Percentiles rank a stretch among this genome's conserved stretches.
phyloP scores from a whole-genome alignment of 2,329 filamentous ascomycete species.

The Dactylella cylindrospora region DNA sequence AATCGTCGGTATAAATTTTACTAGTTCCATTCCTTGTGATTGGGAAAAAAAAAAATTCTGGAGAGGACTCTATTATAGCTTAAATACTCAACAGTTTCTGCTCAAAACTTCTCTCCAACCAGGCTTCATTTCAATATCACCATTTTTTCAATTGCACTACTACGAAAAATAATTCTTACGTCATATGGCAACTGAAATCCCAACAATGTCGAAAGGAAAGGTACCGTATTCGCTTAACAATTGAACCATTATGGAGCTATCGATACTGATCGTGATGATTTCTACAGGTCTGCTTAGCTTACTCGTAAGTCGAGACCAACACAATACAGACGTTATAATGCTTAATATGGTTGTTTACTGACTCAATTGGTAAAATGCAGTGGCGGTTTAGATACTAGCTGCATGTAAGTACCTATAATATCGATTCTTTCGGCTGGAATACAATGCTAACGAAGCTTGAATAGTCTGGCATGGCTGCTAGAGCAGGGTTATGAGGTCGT shows the following conservation, averaged over 20 bases:
- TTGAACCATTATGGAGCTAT: not conserved
- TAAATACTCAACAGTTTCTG: too few relatives aligned
- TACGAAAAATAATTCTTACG: not conserved
- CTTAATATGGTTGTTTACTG: constrained; percentile 9
- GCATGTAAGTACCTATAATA: constrained; percentile 53
- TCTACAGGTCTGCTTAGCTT: constrained; percentile 53
- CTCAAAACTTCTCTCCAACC: not conserved
- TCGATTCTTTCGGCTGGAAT: not conserved
- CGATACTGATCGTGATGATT: constrained; percentile 1
- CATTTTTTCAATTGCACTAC: not conserved
- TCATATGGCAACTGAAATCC: constrained; percentile 23
- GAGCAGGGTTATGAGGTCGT: constrained; percentile 65
- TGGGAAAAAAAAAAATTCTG: constrained; percentile 1
- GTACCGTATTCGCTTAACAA: constrained; percentile 7
- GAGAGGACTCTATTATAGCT: too few relatives aligned
- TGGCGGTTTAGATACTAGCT: constrained; percentile 56
- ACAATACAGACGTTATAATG: not conserved
- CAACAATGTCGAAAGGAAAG: constrained; percentile 42
- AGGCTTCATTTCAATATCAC: not conserved
- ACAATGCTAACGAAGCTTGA: not conserved
- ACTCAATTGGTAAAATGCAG: constrained; percentile 45
- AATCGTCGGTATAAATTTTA: constrained; percentile 38
- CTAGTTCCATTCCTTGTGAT: not conserved
- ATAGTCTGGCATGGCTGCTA: constrained; percentile 49
- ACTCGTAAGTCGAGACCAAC: constrained; percentile 49